phyloP scores from a whole-genome alignment of 1,284 basidiomycete species.

The Cryptococcus wingfieldii region DNA sequence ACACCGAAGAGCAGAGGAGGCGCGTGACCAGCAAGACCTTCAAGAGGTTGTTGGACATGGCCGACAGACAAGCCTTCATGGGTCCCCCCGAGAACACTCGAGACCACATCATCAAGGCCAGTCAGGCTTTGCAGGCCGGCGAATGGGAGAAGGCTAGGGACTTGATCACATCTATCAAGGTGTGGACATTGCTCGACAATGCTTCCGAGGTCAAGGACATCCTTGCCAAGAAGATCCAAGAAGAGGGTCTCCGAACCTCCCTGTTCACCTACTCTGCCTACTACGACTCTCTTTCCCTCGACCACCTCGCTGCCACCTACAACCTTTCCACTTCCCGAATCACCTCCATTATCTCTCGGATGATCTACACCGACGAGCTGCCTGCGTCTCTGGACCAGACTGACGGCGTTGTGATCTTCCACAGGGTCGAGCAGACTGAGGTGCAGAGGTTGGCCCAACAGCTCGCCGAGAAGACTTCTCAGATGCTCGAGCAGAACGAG shows the following conservation, averaged over 20 bases:
- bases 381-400: slow-evolving; percentile 89
- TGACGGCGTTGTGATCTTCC: slow-evolving; percentile 79
- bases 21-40: slow-evolving; percentile 93
- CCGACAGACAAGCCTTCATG: slow-evolving; percentile 95
- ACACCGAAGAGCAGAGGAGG: slow-evolving; percentile 86
- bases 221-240: slow-evolving; percentile 93
- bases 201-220: slow-evolving; percentile 84
- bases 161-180: slow-evolving; percentile 91
- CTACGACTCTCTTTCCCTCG: slow-evolving; percentile 86
- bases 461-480: slow-evolving; percentile 80
- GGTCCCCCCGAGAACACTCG: slow-evolving; percentile 97
- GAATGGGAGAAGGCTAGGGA: slow-evolving; percentile 96
- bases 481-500: slow-evolving; percentile 92
- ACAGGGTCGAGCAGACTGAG: slow-evolving; percentile 79
- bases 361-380: slow-evolving; percentile 98
- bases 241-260: slow-evolving; percentile 94
- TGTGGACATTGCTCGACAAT: slow-evolving; percentile 95
- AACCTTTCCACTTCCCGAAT: slow-evolving; percentile 73
- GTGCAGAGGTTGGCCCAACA: slow-evolving; percentile 84
- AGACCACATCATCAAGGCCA: slow-evolving; percentile 99
- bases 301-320: slow-evolving; percentile 82
- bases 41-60: slow-evolving; percentile 91
- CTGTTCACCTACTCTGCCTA: slow-evolving; percentile 97
- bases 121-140: slow-evolving; percentile 91
- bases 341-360: slow-evolving; percentile 90